phyloP scores from a whole-genome alignment of 2,329 filamentous ascomycete species.

The Cladophialophora yegresii region DNA sequence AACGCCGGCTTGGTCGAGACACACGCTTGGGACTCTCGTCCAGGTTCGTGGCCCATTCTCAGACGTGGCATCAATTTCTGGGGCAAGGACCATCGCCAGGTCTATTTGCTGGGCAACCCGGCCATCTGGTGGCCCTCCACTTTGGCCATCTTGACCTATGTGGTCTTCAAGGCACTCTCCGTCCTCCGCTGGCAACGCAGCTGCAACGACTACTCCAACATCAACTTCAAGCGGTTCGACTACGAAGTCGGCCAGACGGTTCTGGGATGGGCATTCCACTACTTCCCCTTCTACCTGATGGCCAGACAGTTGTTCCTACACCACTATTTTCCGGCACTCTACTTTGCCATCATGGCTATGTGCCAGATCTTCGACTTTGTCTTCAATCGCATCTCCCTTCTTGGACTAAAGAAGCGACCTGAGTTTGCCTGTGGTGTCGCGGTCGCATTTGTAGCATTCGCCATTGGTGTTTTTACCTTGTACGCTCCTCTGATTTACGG shows the following conservation, averaged over 20 bases:
- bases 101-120: constrained; percentile 94
- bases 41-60: constrained; percentile 87
- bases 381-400: constrained; percentile 68
- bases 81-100: constrained; percentile 89
- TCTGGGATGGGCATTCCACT: constrained; percentile 94
- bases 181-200: constrained; percentile 92
- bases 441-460: constrained; percentile 71
- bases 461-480: constrained; percentile 75
- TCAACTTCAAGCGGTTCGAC: constrained; percentile 92
- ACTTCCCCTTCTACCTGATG: constrained; percentile 99
- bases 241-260: constrained; percentile 91
- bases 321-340: constrained; percentile 96
- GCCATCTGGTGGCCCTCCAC: constrained; percentile 93
- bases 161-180: constrained; percentile 82
- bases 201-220: constrained; percentile 78
- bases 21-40: constrained; percentile 96
- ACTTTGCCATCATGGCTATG: constrained; percentile 87
- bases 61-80: constrained; percentile 98
- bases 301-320: constrained; percentile 96
- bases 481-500: constrained; percentile 90
- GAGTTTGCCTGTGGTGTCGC: constrained; percentile 73
- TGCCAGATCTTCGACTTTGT: constrained; percentile 88
- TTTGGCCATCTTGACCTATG: constrained; percentile 72
- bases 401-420: constrained; percentile 70
- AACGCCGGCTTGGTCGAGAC: constrained; percentile 96